Percentiles rank a stretch among this genome's conserved stretches.
These are phyloP conservation scores for Russula sp. DNA, from an alignment of 768 basidiomycete species.

Conservation along the genomic window DNA sequence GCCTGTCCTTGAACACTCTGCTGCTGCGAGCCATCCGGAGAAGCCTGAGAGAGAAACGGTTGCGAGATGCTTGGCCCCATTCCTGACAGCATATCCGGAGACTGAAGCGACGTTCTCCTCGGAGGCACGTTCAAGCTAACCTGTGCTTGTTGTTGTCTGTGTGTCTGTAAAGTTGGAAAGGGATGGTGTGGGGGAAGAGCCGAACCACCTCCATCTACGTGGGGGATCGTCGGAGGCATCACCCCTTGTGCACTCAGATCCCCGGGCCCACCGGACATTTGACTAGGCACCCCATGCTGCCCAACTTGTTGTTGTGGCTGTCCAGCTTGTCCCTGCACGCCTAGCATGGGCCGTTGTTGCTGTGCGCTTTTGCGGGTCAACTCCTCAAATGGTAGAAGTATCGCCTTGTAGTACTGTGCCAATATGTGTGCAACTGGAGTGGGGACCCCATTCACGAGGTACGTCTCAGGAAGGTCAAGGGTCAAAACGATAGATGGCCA, in stretches of 20 bases:
- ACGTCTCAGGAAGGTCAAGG: slow-evolving; percentile 35
- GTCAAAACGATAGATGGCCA: slow-evolving; percentile 30
- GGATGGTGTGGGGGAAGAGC: slow-evolving; percentile 4
- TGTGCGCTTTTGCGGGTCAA: slow-evolving; percentile 54
- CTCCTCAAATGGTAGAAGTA: slow-evolving; percentile 70
- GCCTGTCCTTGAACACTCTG: slow-evolving; percentile 7
- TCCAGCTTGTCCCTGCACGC: slow-evolving; percentile 34
- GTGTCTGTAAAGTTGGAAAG: slow-evolving; percentile 10
- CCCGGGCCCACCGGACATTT: slow-evolving; percentile 20
- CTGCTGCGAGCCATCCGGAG: slow-evolving; percentile 8
- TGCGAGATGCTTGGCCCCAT: slow-evolving; percentile 4
- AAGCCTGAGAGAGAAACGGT: slow-evolving; percentile 7
- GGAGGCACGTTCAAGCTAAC: slow-evolving; percentile 6
- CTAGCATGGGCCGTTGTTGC: slow-evolving; percentile 46
- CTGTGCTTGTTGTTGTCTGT: slow-evolving; percentile 3
- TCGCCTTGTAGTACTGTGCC: slow-evolving; percentile 49
- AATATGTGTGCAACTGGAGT: slow-evolving; percentile 43
- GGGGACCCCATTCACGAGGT: slow-evolving; percentile 31
- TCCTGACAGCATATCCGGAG: slow-evolving; percentile 17
- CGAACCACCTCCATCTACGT: slow-evolving; percentile 5
- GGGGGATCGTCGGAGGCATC: slow-evolving; percentile 13
- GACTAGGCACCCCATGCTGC: slow-evolving; percentile 20
- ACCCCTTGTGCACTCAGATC: slow-evolving; percentile 14
- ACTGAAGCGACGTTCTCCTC: slow-evolving; percentile 11
- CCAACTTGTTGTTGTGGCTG: slow-evolving; percentile 25